Evolutionary conservation across 2,329 filamentous ascomycete species (phyloP).

Genomic region (Ascochyta fabae): DNA sequence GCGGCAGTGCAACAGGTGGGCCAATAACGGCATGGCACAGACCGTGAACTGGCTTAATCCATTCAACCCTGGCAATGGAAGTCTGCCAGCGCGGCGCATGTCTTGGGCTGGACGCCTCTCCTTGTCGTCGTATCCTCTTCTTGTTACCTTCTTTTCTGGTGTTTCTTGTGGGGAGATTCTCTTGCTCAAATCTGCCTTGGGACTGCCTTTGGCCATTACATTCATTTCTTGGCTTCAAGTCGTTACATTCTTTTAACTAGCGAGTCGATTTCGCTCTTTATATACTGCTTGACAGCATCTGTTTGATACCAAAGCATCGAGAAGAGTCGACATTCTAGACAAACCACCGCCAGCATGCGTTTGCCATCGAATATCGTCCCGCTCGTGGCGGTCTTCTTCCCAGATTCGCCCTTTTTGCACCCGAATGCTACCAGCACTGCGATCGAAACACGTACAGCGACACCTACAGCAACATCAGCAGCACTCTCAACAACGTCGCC

Average conservation of each 20-base stretch:
- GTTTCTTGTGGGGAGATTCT: neutral
- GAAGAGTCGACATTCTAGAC: neutral
- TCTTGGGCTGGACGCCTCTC: neutral
- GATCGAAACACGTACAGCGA: neutral
- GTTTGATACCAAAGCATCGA: neutral
- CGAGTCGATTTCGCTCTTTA: constrained; percentile 8
- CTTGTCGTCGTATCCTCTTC: neutral
- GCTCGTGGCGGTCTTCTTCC: constrained; percentile 14
- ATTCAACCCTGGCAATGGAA: constrained; percentile 1
- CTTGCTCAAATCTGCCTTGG: neutral
- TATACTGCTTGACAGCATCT: neutral
- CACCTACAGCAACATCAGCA: neutral
- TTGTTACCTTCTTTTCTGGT: constrained; percentile 7
- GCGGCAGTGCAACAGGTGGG: constrained; percentile 15
- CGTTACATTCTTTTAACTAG: constrained; percentile 9
- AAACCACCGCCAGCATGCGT: neutral
- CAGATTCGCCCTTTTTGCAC: constrained; percentile 3
- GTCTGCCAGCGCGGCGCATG: neutral
- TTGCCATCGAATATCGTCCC: constrained; percentile 4
- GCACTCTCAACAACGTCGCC: neutral
- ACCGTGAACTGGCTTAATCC: neutral
- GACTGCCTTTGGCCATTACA: constrained; percentile 8
- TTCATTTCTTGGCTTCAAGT: constrained; percentile 12
- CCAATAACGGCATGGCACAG: constrained; percentile 8
- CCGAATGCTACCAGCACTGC: neutral